Evolutionary conservation across 805 yeast genomes (phyloP).

Genomic region (Starmerella floris): DNA sequence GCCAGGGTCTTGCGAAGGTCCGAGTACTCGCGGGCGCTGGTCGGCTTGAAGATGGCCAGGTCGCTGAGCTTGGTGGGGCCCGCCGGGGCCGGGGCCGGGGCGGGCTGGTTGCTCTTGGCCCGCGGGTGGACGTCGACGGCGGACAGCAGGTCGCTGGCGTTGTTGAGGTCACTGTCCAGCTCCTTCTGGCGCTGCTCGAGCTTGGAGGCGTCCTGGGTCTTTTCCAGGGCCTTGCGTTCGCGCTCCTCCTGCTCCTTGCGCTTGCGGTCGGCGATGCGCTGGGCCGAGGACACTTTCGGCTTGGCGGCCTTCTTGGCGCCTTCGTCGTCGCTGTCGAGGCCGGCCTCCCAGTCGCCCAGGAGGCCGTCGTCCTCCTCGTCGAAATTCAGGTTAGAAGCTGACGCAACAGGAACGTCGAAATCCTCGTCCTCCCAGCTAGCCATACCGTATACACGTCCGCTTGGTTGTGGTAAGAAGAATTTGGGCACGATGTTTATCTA

Average conservation of each 20-base stretch:
- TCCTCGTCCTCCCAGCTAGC: constrained; percentile 66
- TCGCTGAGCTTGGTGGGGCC: constrained; percentile 29
- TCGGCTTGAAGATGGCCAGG: constrained; percentile 63
- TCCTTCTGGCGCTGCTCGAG: constrained; percentile 71
- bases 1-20: constrained; percentile 61
- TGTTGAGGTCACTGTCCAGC: constrained; percentile 70
- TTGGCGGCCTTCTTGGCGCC: constrained; percentile 26
- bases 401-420: constrained; percentile 52
- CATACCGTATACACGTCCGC: constrained; percentile 1
- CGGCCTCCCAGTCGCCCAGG: constrained; percentile 82
- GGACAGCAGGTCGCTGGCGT: constrained; percentile 85
- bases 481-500: no score
- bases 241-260: constrained; percentile 37
- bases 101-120: constrained; percentile 25
- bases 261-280: constrained; percentile 30
- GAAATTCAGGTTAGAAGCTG: constrained; percentile 63
- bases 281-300: constrained; percentile 35
- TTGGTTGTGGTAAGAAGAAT: no score
- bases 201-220: constrained; percentile 46
- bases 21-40: constrained; percentile 64
- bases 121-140: constrained; percentile 36
- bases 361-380: constrained; percentile 68
- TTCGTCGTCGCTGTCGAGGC: constrained; percentile 53
- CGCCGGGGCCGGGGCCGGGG: constrained; percentile 27
- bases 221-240: constrained; percentile 34